Base-by-base conservation (phyloP, 2,329 filamentous ascomycete genomes). In the Diaporthe ilicicola region DNA sequence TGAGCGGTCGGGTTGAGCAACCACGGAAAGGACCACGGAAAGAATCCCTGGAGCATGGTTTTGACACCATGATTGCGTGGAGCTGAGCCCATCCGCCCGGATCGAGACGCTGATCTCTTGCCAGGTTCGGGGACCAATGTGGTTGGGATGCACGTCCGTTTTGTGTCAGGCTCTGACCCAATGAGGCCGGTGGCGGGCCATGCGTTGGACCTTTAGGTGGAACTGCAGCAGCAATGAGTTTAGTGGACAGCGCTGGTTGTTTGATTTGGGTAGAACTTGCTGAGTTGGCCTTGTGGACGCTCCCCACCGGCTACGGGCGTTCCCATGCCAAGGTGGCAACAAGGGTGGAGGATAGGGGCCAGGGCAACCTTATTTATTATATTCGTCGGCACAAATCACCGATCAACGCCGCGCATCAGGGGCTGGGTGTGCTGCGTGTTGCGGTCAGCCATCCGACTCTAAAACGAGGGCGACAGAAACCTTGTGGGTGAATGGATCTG, bases 301-400 rank as follows among this genome's bases (percentile, higher is more conserved):
- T 32, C 13, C 6, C 19, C 56, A 17, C 27, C 27, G 39, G 56
- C 44, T 32, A 48, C 56, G 56, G 56, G 42, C 44, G 56, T n/a
- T 62, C 39, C 56, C 56, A 62, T 48, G 56, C 27, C 39, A 62
- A 62, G 56, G 56, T 62, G 39, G 22, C 56, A 48, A 2, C 19
- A 15, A 12, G 10, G 46, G 56, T 34, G 56, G 56, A 22, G 24
- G 24, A 1, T 19, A 1, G 39, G 56, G 29, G 10, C 19, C 17
- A 3, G 39, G 42, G 2, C 24, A 62, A 62, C 56, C 42, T 62
- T 62, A 34, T 32, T 27, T 22, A 4, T 27, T 22, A 4, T 34
- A 34, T 34, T 34, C 56, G 19, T 27, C 17, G 37, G 55, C n/a
- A 13, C 15, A 19, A 19, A 27, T 62, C 19, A 2, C 44, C 42